Evolutionary conservation across 2,329 filamentous ascomycete species (phyloP), one percentile per base, ranked within the genome.

Genomic region (Fusarium sp.): DNA sequence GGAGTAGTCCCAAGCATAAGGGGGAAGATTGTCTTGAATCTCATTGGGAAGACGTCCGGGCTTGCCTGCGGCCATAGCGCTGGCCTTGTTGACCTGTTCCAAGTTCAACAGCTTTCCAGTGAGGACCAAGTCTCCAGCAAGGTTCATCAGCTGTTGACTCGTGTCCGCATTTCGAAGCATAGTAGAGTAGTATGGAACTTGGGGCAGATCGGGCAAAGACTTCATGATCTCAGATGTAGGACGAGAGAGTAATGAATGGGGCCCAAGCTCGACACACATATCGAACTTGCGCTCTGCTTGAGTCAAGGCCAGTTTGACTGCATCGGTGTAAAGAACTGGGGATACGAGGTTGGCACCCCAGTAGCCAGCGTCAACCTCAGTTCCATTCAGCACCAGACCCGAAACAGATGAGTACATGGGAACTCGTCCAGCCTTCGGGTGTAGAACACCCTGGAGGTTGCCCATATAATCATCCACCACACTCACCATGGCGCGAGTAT

Each of bases 1-100:
- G 15, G 69, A 72, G 37, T 72, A 70, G 11, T 72, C 69, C 69
- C 69, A 72, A 6, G 69, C 69, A 47, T 72, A 72, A 14, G 66
- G 42, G 5, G 69, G 69, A 18, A 72, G 55, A 13, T 50, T 66
- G 53, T 72, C 69, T 39, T 72, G 69, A 8, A 71, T 21, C 2
- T 72, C 23, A 8, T 68, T 72, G 21, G 69, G 69, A 18, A 71
- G 69, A 49, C 63, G 69, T 27, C 20, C 37, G 9, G 42, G 23
- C 56, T 72, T 66, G 17, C 48, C 63, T 5, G 40, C 29, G 10
- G 52, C 41, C 29, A 66, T 23, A 37, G 49, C 36, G 29, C 42
- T 57, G 47, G 50, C 23, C 27, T 29, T 53, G 11, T 71, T 71
- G 21, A 72, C 69, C 48, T 68, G 53, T 18, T 66, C 51, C 15